Conservation (phyloP, 352 stramenopile species). For the Bremia lactucae region DNA sequence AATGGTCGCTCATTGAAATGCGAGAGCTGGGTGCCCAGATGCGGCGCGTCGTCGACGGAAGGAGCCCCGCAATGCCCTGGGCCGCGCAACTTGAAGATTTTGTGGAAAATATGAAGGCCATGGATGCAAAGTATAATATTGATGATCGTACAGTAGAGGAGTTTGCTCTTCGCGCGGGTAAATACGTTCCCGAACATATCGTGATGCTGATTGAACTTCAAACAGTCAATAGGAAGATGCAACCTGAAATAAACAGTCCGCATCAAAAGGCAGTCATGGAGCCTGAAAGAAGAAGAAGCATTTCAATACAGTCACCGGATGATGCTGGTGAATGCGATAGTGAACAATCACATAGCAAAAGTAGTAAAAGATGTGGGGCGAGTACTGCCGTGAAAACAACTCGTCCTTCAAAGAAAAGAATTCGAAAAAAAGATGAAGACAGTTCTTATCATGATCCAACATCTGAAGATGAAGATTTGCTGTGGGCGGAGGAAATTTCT, state of each 20-base stretch:
- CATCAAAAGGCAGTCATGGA: not conserved
- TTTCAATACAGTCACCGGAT: too few species aligned
- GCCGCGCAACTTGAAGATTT: constrained; percentile 5
- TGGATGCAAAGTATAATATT: constrained; percentile 5
- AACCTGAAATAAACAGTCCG: not conserved
- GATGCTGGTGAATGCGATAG: too few species aligned
- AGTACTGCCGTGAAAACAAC: not conserved
- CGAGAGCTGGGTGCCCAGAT: constrained; percentile 17
- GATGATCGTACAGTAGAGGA: constrained; percentile 10
- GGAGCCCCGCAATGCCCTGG: constrained; percentile 5
- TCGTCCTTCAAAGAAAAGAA: not conserved
- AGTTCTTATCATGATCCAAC: constrained; percentile 8
- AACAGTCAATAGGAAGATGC: not conserved
- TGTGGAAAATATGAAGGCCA: constrained; percentile 10
- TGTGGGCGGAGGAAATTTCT: constrained; percentile 1
- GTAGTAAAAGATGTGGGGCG: too few species aligned
- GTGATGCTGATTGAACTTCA: constrained; percentile 5
- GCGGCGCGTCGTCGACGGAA: constrained; percentile 6
- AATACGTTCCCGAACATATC: constrained; percentile 7
- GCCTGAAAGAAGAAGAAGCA: not conserved
- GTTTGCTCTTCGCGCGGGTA: constrained; percentile 8
- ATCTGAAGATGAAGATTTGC: constrained; percentile 7
- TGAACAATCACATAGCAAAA: too few species aligned
- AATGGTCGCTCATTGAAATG: constrained; percentile 21
- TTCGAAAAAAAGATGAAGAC: constrained; percentile 3